A percentile compares a stretch with the other conserved stretches of the same genome.
These are phyloP conservation scores for Eragrostis curvula DNA, from an alignment of 176 grass and related monocot genomes.

Conservation along the genomic window DNA sequence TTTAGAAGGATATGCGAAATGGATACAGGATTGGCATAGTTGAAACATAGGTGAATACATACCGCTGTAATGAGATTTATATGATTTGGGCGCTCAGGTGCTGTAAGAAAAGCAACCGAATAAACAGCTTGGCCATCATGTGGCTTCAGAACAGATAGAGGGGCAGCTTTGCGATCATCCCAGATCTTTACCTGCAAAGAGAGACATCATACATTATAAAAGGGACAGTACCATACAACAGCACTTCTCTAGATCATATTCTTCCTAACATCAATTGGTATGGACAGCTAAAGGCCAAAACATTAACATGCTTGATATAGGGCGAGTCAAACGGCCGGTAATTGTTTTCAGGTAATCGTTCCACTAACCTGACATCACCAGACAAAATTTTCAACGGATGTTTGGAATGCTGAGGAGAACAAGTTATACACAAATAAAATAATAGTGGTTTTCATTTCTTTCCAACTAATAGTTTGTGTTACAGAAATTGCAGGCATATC, in stretches of 20 bases:
- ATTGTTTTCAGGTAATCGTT: neutral
- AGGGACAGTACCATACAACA: constrained; percentile 9
- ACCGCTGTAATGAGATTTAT: constrained; percentile 98
- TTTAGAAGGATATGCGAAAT: constrained; percentile 14
- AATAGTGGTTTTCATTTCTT: neutral
- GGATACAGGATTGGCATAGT: neutral
- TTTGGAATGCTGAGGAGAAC: neutral
- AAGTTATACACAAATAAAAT: neutral
- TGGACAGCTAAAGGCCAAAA: neutral
- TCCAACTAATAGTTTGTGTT: neutral
- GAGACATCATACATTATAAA: constrained; percentile 37
- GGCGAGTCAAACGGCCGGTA: neutral
- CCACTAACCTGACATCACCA: neutral
- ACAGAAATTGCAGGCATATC: neutral
- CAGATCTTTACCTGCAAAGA: constrained; percentile 89
- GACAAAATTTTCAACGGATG: neutral
- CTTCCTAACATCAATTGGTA: neutral
- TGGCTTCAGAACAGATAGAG: constrained; percentile 72
- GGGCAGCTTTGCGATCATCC: constrained; percentile 83
- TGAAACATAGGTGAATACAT: constrained; percentile 45
- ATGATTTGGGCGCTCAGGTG: constrained; percentile 83
- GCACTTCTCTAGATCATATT: constrained; percentile 4
- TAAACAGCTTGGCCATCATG: constrained; percentile 94
- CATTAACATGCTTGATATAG: neutral
- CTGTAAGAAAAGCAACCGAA: constrained; percentile 87